Evolutionary conservation across 2,329 filamentous ascomycete genomes (phyloP), one percentile per base, ranked within the genome.

Genomic region (Fusarium bactridioides): DNA sequence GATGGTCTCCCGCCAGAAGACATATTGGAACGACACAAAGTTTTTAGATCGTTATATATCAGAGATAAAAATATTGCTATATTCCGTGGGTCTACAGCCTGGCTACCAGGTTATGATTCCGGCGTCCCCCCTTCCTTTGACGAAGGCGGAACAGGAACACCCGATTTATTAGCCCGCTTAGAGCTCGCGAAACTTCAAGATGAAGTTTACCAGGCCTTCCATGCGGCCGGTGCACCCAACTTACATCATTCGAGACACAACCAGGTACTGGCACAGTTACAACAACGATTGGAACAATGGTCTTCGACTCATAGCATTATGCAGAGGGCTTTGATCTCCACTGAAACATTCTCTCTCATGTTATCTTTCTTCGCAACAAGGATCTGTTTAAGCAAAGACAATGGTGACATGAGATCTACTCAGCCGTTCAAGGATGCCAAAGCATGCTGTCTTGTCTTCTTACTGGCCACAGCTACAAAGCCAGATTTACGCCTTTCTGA

Each of bases 11-110:
- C 59, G 4, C 45, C 68, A 2, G 76, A 75, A 25, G 64, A 70
- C 3, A 50, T 61, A 10, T 25, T 74, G 7, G 76, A 78, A 61
- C 66, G 69, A 31, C 68, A 69, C 11, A 78, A 78, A 11, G 63
- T 76, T 1, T 77, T 78, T 19, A 64, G 69, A 27, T 78, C 76
- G 13, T 50, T 78, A 7, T 78, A 78, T 48, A 72, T 77, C 31
- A 61, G 76, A 41, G 76, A 78, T 37, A 78, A 75, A 19, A 73
- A 74, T 19, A 61, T 60, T 8, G 69, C 67, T 13, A 72, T 77
- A n/a, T 70, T 74, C n/a, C 64, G 74, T 33, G 76, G 76, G 9
- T 69, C 68, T 9, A 67, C 70, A 4, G 44, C 70, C 5, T 78
- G 76, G 69, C 48, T 78, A 8, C 58, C 76, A 13, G 54, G 56